Conservation (phyloP, 371 early-diverging fungal genomes). For the Apophysomyces ossiformis region DNA sequence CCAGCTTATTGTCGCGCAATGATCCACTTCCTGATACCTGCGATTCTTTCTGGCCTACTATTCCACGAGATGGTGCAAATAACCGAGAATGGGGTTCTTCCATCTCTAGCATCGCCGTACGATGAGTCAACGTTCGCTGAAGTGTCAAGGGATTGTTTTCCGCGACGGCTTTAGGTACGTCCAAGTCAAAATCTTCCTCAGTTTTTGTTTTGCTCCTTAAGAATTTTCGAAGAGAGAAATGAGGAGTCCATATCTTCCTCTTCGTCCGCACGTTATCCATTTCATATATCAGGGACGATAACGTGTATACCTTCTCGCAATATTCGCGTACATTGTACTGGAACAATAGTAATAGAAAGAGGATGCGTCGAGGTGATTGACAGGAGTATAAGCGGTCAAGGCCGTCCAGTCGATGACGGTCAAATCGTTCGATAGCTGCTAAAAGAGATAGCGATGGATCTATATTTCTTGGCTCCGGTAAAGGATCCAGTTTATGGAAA, state of each 20-base stretch:
- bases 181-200: constrained; percentile 29
- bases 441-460: constrained; percentile 41
- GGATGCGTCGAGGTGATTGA: constrained; percentile 39
- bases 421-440: constrained; percentile 39
- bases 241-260: constrained; percentile 36
- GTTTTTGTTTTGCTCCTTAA: constrained; percentile 10
- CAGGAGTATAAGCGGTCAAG: constrained; percentile 32
- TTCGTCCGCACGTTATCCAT: constrained; percentile 34
- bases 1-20: constrained; percentile 18
- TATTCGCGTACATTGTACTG: constrained; percentile 50
- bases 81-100: background rate
- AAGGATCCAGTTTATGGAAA: constrained; percentile 11
- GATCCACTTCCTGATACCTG: background rate
- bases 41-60: background rate
- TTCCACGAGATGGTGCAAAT: constrained; percentile 14
- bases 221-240: constrained; percentile 32
- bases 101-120: constrained; percentile 19
- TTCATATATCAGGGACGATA: constrained; percentile 47
- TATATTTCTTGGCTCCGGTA: constrained; percentile 16
- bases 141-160: constrained; percentile 15
- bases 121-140: constrained; percentile 24
- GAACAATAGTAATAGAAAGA: constrained; percentile 45
- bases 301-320: constrained; percentile 45
- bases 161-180: constrained; percentile 30
- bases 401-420: constrained; percentile 36